phyloP scores from a whole-genome alignment of 371 early-diverging fungal genomes.

The Umbelopsis sp. region DNA sequence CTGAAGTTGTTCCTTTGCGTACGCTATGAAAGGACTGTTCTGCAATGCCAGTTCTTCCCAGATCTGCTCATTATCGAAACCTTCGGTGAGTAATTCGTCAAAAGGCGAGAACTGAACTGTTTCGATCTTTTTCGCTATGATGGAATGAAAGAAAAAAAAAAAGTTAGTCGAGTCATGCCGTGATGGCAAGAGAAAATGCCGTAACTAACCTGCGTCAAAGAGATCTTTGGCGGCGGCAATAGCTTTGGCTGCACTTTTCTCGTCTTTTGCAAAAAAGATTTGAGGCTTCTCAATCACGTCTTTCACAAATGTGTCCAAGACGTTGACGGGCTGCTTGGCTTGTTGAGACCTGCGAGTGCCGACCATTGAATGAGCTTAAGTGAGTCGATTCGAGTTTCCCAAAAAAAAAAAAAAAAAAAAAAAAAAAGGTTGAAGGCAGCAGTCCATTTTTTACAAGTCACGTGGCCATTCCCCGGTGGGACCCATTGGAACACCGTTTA shows the following conservation, averaged over 20 bases:
- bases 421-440: slow-evolving; percentile 7
- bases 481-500: too few species aligned
- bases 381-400: background rate
- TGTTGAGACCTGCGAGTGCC: background rate
- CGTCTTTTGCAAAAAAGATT: slow-evolving; percentile 48
- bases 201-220: slow-evolving; percentile 40
- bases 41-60: slow-evolving; percentile 92
- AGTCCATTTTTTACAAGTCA: background rate
- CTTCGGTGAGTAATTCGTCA: slow-evolving; percentile 67
- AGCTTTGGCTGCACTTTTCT: slow-evolving; percentile 39
- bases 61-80: slow-evolving; percentile 86
- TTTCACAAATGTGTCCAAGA: slow-evolving; percentile 34
- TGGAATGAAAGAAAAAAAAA: too few species aligned
- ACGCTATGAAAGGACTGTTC: slow-evolving; percentile 80
- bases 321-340: background rate
- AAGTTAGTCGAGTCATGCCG: background rate
- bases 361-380: slow-evolving; percentile 9
- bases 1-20: slow-evolving; percentile 54
- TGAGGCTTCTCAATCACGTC: slow-evolving; percentile 55
- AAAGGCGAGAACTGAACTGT: slow-evolving; percentile 54
- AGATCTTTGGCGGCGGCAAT: slow-evolving; percentile 52
- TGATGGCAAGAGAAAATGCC: background rate
- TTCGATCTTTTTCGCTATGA: slow-evolving; percentile 54
- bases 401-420: background rate
- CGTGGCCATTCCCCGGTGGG: too few species aligned